These are phyloP conservation scores for Canavalia gladiata DNA, from an alignment of 306 rosid genomes.

Conservation along the genomic window DNA sequence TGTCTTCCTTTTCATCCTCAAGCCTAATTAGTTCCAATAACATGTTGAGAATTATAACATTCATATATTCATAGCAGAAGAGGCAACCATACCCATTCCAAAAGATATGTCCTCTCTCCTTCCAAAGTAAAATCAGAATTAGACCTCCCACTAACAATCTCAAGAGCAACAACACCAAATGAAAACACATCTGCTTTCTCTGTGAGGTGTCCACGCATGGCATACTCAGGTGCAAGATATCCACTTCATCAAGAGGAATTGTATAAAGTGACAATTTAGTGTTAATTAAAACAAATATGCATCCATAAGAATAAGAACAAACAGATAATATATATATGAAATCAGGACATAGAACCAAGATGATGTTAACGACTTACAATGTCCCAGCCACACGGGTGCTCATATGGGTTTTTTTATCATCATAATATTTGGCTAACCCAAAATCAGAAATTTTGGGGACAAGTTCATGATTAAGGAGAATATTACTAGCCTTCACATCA, in stretches of 20 bases:
- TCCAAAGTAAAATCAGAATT: slow-evolving; percentile 70
- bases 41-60: background rate
- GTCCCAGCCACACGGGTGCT: slow-evolving; percentile 88
- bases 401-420: slow-evolving; percentile 80
- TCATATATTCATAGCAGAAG: background rate
- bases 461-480: slow-evolving; percentile 73
- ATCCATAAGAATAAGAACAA: background rate
- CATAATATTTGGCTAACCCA: slow-evolving; percentile 83
- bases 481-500: slow-evolving; percentile 88
- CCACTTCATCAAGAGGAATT: slow-evolving; percentile 61
- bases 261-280: slow-evolving; percentile 5
- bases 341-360: background rate
- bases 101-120: slow-evolving; percentile 70
- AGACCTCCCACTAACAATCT: slow-evolving; percentile 77
- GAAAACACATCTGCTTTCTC: slow-evolving; percentile 90
- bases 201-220: slow-evolving; percentile 88
- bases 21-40: too few relatives aligned
- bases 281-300: slow-evolving; percentile 15
- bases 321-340: background rate
- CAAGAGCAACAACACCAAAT: slow-evolving; percentile 87
- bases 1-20: too few relatives aligned
- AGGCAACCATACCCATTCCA: slow-evolving; percentile 70
- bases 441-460: slow-evolving; percentile 85
- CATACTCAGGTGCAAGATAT: slow-evolving; percentile 88
- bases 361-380: slow-evolving; percentile 58